These are phyloP conservation scores for Leishmania aethiopica DNA, from an alignment of 208 protist genomes.

Conservation along the genomic window DNA sequence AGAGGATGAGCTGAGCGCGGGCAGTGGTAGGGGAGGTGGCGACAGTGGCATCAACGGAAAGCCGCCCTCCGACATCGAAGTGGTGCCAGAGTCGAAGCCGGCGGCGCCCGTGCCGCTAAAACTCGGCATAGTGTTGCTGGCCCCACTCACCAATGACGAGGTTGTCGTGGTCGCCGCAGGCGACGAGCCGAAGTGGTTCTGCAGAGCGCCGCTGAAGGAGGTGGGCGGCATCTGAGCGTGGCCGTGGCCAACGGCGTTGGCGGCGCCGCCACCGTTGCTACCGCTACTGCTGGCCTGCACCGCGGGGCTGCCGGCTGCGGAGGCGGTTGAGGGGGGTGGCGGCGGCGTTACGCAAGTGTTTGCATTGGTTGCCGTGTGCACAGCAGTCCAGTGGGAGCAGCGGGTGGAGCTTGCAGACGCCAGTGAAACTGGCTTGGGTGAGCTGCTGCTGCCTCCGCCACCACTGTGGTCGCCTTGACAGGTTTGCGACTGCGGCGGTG, in stretches of 20 bases:
- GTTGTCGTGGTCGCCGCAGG: not conserved
- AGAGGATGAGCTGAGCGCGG: not conserved
- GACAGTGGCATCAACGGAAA: not conserved
- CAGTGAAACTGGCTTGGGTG: not conserved
- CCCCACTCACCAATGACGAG: not conserved
- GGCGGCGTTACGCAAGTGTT: slow-evolving; percentile 25
- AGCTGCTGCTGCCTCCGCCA: not conserved
- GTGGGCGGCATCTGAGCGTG: not conserved
- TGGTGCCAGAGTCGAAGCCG: not conserved
- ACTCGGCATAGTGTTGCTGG: not conserved
- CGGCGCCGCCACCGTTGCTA: not conserved
- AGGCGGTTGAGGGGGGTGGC: slow-evolving; percentile 7
- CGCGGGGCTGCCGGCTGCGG: not conserved
- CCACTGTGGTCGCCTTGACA: not conserved
- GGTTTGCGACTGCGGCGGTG: not conserved
- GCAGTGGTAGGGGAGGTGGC: not conserved
- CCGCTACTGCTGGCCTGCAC: not conserved
- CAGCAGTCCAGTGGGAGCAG: slow-evolving; percentile 25
- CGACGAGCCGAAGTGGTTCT: not conserved
- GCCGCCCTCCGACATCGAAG: not conserved
- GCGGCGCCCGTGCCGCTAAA: not conserved
- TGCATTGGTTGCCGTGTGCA: slow-evolving; percentile 35
- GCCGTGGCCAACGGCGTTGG: not conserved
- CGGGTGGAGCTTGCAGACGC: not conserved
- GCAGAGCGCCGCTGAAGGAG: not conserved